Percentiles rank a stretch among this genome's conserved stretches.
phyloP scores from a whole-genome alignment of 2,329 filamentous ascomycete species.

The Bisporella sp. region DNA sequence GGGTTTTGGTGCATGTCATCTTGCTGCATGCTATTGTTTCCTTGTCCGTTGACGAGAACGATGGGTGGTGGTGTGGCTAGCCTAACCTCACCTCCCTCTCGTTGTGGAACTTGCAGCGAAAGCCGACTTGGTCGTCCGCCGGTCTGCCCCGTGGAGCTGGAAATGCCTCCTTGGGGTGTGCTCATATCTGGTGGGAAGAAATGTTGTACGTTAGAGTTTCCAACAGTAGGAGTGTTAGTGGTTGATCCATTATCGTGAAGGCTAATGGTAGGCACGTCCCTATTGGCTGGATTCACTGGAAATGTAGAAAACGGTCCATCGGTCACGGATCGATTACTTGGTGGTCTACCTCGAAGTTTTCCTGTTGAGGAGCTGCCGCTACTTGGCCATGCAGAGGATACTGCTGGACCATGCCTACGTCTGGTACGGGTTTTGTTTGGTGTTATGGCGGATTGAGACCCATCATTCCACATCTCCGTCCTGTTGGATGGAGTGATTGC shows the following conservation, averaged over 20 bases:
- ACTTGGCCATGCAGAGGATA: slow-evolving; percentile 84
- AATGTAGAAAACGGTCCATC: slow-evolving; percentile 66
- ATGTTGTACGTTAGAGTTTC: slow-evolving; percentile 31
- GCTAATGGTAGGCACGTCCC: slow-evolving; percentile 38
- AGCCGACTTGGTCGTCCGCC: slow-evolving; percentile 40
- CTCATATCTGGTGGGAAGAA: slow-evolving; percentile 25
- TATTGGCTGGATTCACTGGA: slow-evolving; percentile 49
- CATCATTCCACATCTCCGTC: slow-evolving; percentile 36
- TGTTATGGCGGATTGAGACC: slow-evolving; percentile 69
- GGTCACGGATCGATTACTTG: slow-evolving; percentile 59
- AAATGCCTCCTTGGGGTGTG: slow-evolving; percentile 12
- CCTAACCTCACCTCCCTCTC: slow-evolving; percentile 51
- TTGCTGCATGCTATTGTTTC: slow-evolving; percentile 24
- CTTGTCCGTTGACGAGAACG: slow-evolving; percentile 42
- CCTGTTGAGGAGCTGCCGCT: slow-evolving; percentile 54
- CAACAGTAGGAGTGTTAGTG: slow-evolving; percentile 33
- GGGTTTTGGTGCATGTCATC: slow-evolving; percentile 10
- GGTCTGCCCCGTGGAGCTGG: slow-evolving; percentile 12
- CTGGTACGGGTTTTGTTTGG: slow-evolving; percentile 50
- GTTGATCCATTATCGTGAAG: slow-evolving; percentile 33
- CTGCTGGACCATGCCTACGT: slow-evolving; percentile 72
- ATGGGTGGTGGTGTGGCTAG: slow-evolving; percentile 48
- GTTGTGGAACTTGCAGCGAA: slow-evolving; percentile 56
- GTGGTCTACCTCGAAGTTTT: slow-evolving; percentile 74
- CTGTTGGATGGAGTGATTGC: slow-evolving; percentile 62